These are phyloP conservation scores for Neofusicoccum ribis DNA, from an alignment of 2,329 filamentous ascomycete species.

Conservation along the genomic window DNA sequence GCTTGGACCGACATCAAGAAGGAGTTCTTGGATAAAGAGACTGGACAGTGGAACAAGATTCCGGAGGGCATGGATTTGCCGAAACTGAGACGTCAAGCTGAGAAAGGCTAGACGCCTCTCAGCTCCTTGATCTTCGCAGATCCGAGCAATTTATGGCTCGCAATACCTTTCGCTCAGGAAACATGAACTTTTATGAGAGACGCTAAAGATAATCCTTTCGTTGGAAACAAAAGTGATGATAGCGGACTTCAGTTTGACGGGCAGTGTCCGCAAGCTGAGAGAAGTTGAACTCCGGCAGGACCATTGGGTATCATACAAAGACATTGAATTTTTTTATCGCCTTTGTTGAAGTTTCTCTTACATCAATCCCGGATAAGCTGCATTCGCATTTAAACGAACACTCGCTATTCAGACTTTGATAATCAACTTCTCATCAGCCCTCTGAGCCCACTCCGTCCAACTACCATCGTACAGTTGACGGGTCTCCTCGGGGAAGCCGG, in stretches of 20 bases:
- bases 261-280: too few species aligned
- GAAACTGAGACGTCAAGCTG: neutral
- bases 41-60: slow-evolving; percentile 26
- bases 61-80: slow-evolving; percentile 24
- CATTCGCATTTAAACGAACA: neutral
- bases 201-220: too few species aligned
- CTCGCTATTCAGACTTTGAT: slow-evolving; percentile 44
- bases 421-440: slow-evolving; percentile 65
- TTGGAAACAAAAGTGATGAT: too few species aligned
- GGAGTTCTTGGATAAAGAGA: slow-evolving; percentile 17
- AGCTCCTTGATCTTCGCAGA: too few species aligned
- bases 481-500: slow-evolving; percentile 69
- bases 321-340: neutral
- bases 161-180: too few species aligned
- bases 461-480: slow-evolving; percentile 90
- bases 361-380: neutral
- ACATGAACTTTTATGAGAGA: too few species aligned
- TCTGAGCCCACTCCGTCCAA: slow-evolving; percentile 87
- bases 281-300: neutral
- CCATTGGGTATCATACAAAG: neutral
- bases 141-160: too few species aligned
- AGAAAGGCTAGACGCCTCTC: neutral
- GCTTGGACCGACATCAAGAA: slow-evolving; percentile 26
- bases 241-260: too few species aligned
- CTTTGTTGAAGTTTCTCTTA: neutral